Evolutionary conservation across 805 yeast species (phyloP).

Genomic region (Candida cerambycidarum): DNA sequence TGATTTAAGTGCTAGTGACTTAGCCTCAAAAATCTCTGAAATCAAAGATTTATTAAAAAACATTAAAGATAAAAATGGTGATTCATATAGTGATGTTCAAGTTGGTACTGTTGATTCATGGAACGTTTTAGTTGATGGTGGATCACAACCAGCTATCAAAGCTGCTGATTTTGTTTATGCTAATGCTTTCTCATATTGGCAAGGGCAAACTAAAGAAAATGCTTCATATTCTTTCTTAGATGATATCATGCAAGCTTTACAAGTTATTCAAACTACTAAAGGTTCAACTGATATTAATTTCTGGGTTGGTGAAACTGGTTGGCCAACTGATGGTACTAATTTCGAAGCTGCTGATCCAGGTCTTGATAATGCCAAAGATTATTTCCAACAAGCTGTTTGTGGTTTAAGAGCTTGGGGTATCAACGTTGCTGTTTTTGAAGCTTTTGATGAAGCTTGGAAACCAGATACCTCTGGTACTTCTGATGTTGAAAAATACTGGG

Average conservation of each 20-base stretch:
- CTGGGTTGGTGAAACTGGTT: slow-evolving; percentile 98
- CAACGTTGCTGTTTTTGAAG: slow-evolving; percentile 90
- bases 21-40: slow-evolving; percentile 66
- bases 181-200: slow-evolving; percentile 98
- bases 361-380: slow-evolving; percentile 68
- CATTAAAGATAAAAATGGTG: slow-evolving; percentile 78
- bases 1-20: slow-evolving; percentile 72
- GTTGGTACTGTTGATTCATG: slow-evolving; percentile 97
- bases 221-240: slow-evolving; percentile 91
- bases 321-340: slow-evolving; percentile 86
- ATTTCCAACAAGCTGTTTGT: slow-evolving; percentile 88
- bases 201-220: slow-evolving; percentile 83
- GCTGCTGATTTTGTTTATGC: slow-evolving; percentile 87
- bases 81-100: slow-evolving; percentile 64
- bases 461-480: slow-evolving; percentile 84
- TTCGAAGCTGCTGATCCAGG: slow-evolving; percentile 69
- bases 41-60: slow-evolving; percentile 58
- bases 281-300: slow-evolving; percentile 83
- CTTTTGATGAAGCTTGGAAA: slow-evolving; percentile 95
- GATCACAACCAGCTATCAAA: slow-evolving; percentile 64
- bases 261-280: slow-evolving; percentile 79
- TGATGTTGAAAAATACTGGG: slow-evolving; percentile 94
- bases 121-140: slow-evolving; percentile 86
- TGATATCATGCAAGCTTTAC: slow-evolving; percentile 97
- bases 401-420: slow-evolving; percentile 96